Evolutionary conservation across 306 rosid species (phyloP).

Genomic region (Quercus cerris): DNA sequence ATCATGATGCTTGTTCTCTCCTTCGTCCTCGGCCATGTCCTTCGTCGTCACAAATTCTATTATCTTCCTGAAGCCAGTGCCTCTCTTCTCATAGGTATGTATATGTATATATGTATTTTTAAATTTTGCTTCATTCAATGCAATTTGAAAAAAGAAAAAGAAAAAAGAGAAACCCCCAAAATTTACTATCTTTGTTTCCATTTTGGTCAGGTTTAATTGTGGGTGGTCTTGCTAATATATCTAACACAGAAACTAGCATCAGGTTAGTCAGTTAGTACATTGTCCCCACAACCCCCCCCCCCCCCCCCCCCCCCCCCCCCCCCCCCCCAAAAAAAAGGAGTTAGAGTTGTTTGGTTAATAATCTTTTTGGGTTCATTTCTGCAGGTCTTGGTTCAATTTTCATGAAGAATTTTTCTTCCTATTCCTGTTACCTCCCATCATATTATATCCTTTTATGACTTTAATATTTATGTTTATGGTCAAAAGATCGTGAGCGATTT

Average conservation of each 20-base stretch:
- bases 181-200: too few relatives aligned
- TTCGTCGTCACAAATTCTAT: constrained; percentile 87
- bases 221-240: constrained; percentile 87
- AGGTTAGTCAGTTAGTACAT: constrained; percentile 36
- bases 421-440: constrained; percentile 93
- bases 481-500: too few relatives aligned
- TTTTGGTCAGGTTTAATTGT: constrained; percentile 69
- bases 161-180: too few relatives aligned
- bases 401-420: constrained; percentile 98
- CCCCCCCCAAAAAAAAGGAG: too few relatives aligned
- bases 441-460: constrained; percentile 73
- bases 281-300: not conserved
- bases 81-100: constrained; percentile 85
- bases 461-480: too few relatives aligned
- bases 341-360: constrained; percentile 7
- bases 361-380: constrained; percentile 14
- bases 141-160: too few relatives aligned
- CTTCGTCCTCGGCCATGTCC: constrained; percentile 96
- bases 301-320: too few relatives aligned
- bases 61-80: constrained; percentile 98
- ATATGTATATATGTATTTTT: too few relatives aligned
- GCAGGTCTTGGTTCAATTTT: constrained; percentile 96
- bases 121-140: too few relatives aligned
- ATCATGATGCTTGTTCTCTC: constrained; percentile 98
- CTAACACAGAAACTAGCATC: constrained; percentile 81